These are phyloP conservation scores for Coemansia sp. DNA, from an alignment of 192 early-diverging fungal species.

Conservation along the genomic window DNA sequence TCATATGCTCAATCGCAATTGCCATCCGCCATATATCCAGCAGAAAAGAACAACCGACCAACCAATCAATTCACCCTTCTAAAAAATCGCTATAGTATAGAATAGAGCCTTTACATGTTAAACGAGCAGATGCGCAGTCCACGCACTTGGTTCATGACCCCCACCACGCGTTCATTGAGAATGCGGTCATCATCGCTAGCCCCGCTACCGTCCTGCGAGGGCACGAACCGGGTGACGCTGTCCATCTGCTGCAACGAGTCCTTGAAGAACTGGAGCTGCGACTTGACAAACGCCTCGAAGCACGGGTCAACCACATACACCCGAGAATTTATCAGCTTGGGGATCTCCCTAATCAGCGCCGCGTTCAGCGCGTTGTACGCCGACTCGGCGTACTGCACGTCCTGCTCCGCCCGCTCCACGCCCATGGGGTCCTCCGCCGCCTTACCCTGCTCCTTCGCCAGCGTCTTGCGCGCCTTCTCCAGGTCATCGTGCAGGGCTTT, in stretches of 20 bases:
- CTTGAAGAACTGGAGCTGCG: constrained; percentile 88
- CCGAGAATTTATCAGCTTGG: constrained; percentile 81
- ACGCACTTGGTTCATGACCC: constrained; percentile 83
- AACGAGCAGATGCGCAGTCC: constrained; percentile 87
- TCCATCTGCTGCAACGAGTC: constrained; percentile 73
- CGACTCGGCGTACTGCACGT: constrained; percentile 67
- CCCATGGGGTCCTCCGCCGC: constrained; percentile 64
- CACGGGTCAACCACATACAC: constrained; percentile 91
- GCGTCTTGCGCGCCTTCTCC: constrained; percentile 67
- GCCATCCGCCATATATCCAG: too few species aligned
- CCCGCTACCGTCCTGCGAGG: constrained; percentile 39
- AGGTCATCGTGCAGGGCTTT: constrained; percentile 87
- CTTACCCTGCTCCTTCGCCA: constrained; percentile 79
- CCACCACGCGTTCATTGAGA: constrained; percentile 72
- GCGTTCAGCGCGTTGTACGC: constrained; percentile 79
- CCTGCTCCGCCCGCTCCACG: constrained; percentile 73
- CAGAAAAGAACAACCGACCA: too few species aligned
- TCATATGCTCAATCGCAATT: constrained; percentile 2
- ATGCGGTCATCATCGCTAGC: constrained; percentile 50
- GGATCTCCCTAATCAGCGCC: constrained; percentile 79
- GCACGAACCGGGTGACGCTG: constrained; percentile 58
- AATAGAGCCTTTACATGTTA: constrained; percentile 36
- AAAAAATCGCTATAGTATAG: neutral
- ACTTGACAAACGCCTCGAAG: constrained; percentile 92
- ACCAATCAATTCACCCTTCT: too few species aligned